Base-by-base conservation (phyloP, 2,329 filamentous ascomycete species). In the Berkeleyomyces basicola region DNA sequence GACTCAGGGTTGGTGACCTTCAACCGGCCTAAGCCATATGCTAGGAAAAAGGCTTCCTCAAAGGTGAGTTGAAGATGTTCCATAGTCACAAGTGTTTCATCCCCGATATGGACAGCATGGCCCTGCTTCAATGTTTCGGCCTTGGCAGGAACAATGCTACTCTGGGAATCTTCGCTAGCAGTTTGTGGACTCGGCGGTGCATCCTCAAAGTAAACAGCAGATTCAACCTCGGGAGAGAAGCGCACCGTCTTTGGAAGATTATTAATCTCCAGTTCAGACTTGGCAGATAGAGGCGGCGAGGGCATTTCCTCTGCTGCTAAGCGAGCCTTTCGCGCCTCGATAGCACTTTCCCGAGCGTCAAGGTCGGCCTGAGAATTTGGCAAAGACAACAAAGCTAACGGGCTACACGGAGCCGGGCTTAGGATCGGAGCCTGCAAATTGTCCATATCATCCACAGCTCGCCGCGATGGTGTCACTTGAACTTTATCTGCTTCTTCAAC, bases 11-110 rank as follows among this genome's bases (percentile, higher is more conserved):
- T 78, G 1, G 74, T 74, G 10, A 97, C 78, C 2, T 78, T 74
- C 7, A 99, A 78, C 3, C 81, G 81, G 0, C 92, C 92, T 0
- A 99, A 77, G 0, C 81, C 86, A 70, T 95, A 97, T 3, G 78
- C 79, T 7, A 99, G 79, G 71, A 96, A 99, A 73, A 97, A 95
- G 0, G 90, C 86, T 73, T 99, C 93, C 72, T 96, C 90, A 0
- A 86, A 81, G 2, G 86, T 90, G 7, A 99, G 78, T 71, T 97
- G 93, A n/a, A 96, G 83, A 70, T 96, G 90, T 69, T 99, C 93
- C 74, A 75, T 79, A 67, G 82, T 77, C 59, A 72, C 68, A 2
- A 81, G 68, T n/a, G 65, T 59, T 1, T 42, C 60, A 14, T 7
- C 44, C 31, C 47, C 60, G 14, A 47, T 7, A 31, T 11, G 3